Conservation (phyloP, 768 basidiomycete genomes). For the Hypholoma fasciculare region DNA sequence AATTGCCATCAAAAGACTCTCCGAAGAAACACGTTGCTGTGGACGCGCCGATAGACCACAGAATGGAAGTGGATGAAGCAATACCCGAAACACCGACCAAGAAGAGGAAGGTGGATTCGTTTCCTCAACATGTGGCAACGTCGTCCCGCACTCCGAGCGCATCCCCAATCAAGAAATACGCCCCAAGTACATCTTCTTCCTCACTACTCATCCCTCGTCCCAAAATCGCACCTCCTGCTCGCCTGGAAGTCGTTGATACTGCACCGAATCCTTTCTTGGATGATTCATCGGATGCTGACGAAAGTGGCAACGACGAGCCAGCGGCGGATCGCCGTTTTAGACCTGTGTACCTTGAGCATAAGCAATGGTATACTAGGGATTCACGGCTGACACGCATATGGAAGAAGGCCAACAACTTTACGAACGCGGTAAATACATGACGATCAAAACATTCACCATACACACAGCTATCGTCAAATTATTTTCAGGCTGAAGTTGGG, state of each 20-base stretch:
- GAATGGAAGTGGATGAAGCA: slow-evolving; percentile 25
- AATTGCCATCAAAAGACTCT: slow-evolving; percentile 35
- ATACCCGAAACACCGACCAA: slow-evolving; percentile 43
- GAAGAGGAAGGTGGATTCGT: slow-evolving; percentile 30
- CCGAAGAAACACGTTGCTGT: slow-evolving; percentile 37
- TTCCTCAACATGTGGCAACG: background rate
- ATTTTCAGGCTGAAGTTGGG: too few species aligned
- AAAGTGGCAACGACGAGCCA: slow-evolving; percentile 21
- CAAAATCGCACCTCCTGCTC: slow-evolving; percentile 4
- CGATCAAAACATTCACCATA: background rate
- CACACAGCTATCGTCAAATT: background rate
- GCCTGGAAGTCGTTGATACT: background rate
- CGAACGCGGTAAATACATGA: background rate
- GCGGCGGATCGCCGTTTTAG: slow-evolving; percentile 40
- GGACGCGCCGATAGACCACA: background rate
- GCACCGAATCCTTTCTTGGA: slow-evolving; percentile 5
- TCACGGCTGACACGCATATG: slow-evolving; percentile 32
- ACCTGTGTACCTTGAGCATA: slow-evolving; percentile 49
- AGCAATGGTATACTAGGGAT: slow-evolving; percentile 47
- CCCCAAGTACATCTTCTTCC: background rate
- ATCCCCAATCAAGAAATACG: background rate
- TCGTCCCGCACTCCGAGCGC: background rate
- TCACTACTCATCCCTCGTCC: background rate
- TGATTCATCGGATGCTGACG: slow-evolving; percentile 15
- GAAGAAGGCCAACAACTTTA: slow-evolving; percentile 23